A percentile compares a stretch with the other conserved stretches of the same genome.
These are phyloP conservation scores for Aspergillus udagawae DNA, from an alignment of 2,329 filamentous ascomycete genomes.

Conservation along the genomic window DNA sequence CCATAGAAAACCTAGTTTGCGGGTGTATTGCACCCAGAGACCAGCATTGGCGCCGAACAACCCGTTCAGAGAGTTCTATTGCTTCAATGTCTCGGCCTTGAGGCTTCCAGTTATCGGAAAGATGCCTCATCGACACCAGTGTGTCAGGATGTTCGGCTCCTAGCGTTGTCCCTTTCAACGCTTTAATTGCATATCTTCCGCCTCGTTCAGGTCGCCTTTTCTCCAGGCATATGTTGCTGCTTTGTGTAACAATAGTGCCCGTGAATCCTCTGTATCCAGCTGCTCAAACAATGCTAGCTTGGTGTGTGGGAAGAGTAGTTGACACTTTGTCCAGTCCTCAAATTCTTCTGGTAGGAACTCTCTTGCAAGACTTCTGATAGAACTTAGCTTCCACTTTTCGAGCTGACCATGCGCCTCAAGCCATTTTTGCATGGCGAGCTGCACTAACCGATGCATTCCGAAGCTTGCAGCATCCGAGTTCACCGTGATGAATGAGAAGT, in stretches of 20 bases:
- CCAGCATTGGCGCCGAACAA: too few relatives aligned
- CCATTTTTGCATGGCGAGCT: slow-evolving; percentile 23
- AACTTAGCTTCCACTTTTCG: slow-evolving; percentile 21
- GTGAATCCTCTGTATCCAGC: slow-evolving; percentile 1
- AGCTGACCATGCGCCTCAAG: slow-evolving; percentile 20
- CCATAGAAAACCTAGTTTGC: too few relatives aligned
- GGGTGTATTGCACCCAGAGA: too few relatives aligned
- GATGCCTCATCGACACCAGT: not conserved
- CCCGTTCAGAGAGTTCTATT: not conserved
- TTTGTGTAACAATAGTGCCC: slow-evolving; percentile 5
- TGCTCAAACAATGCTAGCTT: slow-evolving; percentile 13
- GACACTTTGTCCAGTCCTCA: slow-evolving; percentile 23
- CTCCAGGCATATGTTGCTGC: slow-evolving; percentile 6
- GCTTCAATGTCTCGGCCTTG: not conserved
- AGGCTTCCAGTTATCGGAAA: not conserved
- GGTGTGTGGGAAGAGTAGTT: slow-evolving; percentile 23
- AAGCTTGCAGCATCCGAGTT: slow-evolving; percentile 9
- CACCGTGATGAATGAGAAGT: slow-evolving; percentile 19
- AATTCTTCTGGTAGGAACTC: slow-evolving; percentile 19
- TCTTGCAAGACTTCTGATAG: slow-evolving; percentile 15
- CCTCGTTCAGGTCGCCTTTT: not conserved
- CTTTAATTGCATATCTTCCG: not conserved
- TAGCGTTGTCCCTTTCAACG: slow-evolving; percentile 1
- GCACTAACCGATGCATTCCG: slow-evolving; percentile 26
- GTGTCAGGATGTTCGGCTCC: slow-evolving; percentile 10